Percentiles rank a stretch among this genome's conserved stretches.
Evolutionary conservation across 805 yeast species (phyloP).

Genomic region (Myxozyma lipomycoides): DNA sequence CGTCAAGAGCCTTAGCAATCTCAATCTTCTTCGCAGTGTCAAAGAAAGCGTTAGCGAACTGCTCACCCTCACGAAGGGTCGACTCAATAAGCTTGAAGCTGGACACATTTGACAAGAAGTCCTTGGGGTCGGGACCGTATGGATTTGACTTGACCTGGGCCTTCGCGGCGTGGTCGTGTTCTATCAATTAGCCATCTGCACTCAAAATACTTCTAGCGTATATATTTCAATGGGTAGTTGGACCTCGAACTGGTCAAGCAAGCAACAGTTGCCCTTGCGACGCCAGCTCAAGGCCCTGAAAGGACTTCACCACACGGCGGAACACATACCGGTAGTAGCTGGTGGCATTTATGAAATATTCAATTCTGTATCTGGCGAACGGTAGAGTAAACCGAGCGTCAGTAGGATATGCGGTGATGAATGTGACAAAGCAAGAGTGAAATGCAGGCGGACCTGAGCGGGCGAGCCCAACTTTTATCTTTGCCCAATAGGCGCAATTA

Average conservation of each 20-base stretch:
- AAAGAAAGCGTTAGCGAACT: slow-evolving; percentile 96
- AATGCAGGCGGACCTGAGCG: too few species aligned
- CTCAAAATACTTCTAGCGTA: not conserved
- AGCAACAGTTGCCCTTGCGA: too few species aligned
- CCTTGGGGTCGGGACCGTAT: slow-evolving; percentile 93
- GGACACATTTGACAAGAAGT: slow-evolving; percentile 82
- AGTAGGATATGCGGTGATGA: too few species aligned
- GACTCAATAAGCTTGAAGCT: slow-evolving; percentile 90
- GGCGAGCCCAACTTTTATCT: too few species aligned
- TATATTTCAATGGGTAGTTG: too few species aligned
- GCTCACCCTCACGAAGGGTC: slow-evolving; percentile 97
- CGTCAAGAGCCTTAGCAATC: slow-evolving; percentile 95
- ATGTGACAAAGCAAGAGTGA: too few species aligned
- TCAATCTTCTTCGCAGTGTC: slow-evolving; percentile 91
- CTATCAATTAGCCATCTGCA: not conserved
- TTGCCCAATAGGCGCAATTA: too few species aligned
- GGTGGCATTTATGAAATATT: slow-evolving; percentile 27
- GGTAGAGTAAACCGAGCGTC: too few species aligned
- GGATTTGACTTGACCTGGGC: slow-evolving; percentile 51
- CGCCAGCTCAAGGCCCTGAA: not conserved
- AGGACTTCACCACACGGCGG: too few species aligned
- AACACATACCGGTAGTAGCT: slow-evolving; percentile 17
- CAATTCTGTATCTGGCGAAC: too few species aligned
- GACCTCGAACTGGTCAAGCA: too few species aligned
- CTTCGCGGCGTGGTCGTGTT: slow-evolving; percentile 4